Conservation (phyloP, 225 moss, liverwort and hornwort genomes). For the Sphagnum tenellum region DNA sequence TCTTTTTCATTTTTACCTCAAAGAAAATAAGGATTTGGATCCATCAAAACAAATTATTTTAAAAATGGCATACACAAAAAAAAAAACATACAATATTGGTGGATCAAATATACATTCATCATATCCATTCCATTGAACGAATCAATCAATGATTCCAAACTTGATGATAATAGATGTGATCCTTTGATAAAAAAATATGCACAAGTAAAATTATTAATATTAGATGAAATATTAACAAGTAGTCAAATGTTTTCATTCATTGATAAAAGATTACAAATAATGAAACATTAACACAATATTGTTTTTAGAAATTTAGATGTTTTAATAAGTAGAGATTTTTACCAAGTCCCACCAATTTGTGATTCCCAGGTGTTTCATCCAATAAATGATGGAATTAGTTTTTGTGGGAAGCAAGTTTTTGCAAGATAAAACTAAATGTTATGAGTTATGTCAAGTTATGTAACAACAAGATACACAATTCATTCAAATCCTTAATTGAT, state of each 20-base stretch:
- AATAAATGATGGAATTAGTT: neutral
- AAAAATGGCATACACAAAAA: neutral
- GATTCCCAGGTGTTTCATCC: slow-evolving; percentile 1
- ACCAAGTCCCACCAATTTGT: slow-evolving; percentile 1
- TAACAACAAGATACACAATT: neutral
- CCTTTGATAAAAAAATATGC: slow-evolving; percentile 1
- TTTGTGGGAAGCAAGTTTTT: neutral
- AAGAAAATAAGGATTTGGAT: neutral
- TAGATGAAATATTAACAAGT: neutral
- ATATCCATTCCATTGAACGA: neutral
- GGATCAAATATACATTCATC: neutral
- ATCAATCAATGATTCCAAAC: neutral
- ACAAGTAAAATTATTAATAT: neutral
- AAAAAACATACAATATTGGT: neutral
- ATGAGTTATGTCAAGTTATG: too few relatives aligned
- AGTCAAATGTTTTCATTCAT: neutral
- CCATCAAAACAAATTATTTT: neutral
- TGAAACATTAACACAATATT: neutral
- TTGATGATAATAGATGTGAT: neutral
- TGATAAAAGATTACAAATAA: neutral
- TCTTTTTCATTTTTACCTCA: too few relatives aligned
- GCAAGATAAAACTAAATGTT: slow-evolving; percentile 1
- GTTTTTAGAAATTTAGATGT: neutral
- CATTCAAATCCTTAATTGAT: neutral
- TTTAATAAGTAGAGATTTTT: neutral